A percentile compares a stretch with the other conserved stretches of the same genome.
phyloP scores from a whole-genome alignment of 2,329 filamentous ascomycete species.

The Penicillium brasilianum region DNA sequence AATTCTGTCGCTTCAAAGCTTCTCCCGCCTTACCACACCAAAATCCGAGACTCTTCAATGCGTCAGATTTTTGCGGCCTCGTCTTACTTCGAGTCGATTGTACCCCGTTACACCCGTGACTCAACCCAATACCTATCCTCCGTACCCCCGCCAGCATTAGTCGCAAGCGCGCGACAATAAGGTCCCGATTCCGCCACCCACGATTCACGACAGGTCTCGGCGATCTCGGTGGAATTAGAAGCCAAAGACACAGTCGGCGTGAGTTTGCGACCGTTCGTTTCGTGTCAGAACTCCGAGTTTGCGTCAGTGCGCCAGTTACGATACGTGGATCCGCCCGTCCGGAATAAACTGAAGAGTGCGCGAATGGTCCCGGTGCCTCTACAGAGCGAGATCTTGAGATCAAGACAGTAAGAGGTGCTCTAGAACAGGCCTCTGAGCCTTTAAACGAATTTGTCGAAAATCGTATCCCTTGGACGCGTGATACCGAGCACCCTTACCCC shows the following conservation, averaged over 20 bases:
- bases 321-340: constrained; percentile 25
- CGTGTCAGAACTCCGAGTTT: constrained; percentile 4
- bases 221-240: constrained; percentile 7
- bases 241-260: not conserved
- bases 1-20: constrained; percentile 21
- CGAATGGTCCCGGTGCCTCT: constrained; percentile 29
- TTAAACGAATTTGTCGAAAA: constrained; percentile 8
- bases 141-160: constrained; percentile 25
- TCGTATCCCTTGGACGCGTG: constrained; percentile 7
- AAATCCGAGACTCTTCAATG: constrained; percentile 28
- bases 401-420: constrained; percentile 12
- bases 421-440: not conserved
- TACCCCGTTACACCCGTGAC: constrained; percentile 31
- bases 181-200: constrained; percentile 2
- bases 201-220: not conserved
- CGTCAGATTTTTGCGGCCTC: constrained; percentile 22
- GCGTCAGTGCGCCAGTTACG: constrained; percentile 12
- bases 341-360: constrained; percentile 17
- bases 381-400: constrained; percentile 20
- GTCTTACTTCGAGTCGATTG: constrained; percentile 29
- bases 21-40: constrained; percentile 1
- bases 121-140: constrained; percentile 21
- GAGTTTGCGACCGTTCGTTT: constrained; percentile 18
- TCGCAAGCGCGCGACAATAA: constrained; percentile 33
- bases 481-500: not conserved